Evolutionary conservation across 176 grass and related monocot species (phyloP), one percentile per base, ranked within the genome.

Genomic region (Raddia guianensis): DNA sequence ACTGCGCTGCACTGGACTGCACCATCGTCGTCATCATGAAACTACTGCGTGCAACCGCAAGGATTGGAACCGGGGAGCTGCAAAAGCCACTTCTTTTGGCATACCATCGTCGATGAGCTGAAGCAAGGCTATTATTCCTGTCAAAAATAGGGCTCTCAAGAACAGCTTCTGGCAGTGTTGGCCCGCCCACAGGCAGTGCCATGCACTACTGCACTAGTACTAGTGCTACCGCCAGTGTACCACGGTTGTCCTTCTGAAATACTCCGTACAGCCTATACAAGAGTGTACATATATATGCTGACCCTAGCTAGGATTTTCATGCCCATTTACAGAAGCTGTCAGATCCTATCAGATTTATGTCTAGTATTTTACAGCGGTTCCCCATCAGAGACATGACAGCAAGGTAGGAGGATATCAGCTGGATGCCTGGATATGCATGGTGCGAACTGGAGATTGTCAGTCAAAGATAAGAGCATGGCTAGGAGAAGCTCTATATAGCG

Each of bases 11-110:
- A 56, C 69, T 56, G 84, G 59, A 16, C 56, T 49, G 53, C 84
- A 57, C 42, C 76, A 49, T 54, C 53, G 50, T 68, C 5, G 40
- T 55, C 43, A 87, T 85, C 82, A 85, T 85, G 82, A 49, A 74
- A 66, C 61, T 71, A 16, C 43, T 80, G 76, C 55, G 66, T 74
- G 55, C 76, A 62, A 81, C 73, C 13, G 66, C 72, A 66, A 68
- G 75, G 76, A 13, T 70, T 55, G 76, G 56, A 89, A 37, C 8
- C 16, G 70, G 84, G 84, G 76, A 47, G 33, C 77, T 89, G 82
- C 66, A 78, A 89, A 89, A 82, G 78, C 87, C 87, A 49, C 59
- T 85, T 66, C 83, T 90, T 86, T 89, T 89, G 78, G 78, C 66
- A 78, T 85, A 86, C 82, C 73, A 77, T 49, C 77, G 78, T 81